Evolutionary conservation across 2,329 filamentous ascomycete species (phyloP), one percentile per base, ranked within the genome.

Genomic region (Pseudogymnoascus sp.): DNA sequence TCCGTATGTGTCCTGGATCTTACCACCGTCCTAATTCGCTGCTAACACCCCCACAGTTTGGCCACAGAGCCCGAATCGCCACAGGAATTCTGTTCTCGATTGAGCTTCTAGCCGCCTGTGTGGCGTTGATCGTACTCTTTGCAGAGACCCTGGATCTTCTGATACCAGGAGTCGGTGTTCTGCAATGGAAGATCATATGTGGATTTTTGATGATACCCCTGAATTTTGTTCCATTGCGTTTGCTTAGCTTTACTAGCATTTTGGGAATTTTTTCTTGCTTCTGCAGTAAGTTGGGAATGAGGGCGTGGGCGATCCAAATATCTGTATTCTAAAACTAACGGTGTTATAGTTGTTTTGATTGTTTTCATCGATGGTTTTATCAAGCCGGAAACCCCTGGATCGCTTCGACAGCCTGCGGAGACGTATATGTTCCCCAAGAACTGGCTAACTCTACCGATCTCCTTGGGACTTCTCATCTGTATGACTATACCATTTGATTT

Each of bases 241-340:
- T 93, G 63, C 78, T 99, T 66, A 96, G 91, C 69, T 91, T 96
- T 71, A 96, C 91, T 26, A 96, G 91, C 73, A 86, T 97, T 64
- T 79, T 97, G 66, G 93, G 93, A n/a, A 96, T 99, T 62, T 79
- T 97, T 69, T 93, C 86, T 64, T 96, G 91, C 69, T 88, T 96
- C 68, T 87, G 87, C 71, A 97, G 90, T 93, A 79, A 80, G 89
- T 87, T 66, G 66, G 29, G 65, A 62, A 14, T 37, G 23, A 62
- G 67, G 29, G 66, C 61, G n/a, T 40, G 21, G 63, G 11, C 10
- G 31, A 12, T 12, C 31, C 11, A 69, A 21, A 67, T 47, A 21
- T 37, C 61, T 29, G 54, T 5, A 12, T 16, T 18, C 37, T 2
- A 31, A 47, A 18, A 61, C 74, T 79, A 68, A 78, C 66, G 10